Conservation (phyloP, 331 rosid species). For the Telfairia occidentalis region DNA sequence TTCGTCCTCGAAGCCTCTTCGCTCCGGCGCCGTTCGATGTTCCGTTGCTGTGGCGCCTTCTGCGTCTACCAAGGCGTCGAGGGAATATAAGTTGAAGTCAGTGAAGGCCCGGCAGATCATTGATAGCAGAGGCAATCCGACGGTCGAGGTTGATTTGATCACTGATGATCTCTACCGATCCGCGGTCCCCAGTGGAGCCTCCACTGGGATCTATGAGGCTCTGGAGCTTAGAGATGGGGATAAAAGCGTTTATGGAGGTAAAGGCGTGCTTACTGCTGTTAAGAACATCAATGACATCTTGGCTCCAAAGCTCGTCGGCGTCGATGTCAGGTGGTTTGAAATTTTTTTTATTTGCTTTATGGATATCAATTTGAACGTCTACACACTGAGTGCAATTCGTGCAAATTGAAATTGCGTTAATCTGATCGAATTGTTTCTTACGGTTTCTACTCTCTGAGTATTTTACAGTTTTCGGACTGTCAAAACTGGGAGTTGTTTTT, state of each 20-base stretch:
- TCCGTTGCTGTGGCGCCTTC: slow-evolving; percentile 41
- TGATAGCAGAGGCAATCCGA: slow-evolving; percentile 94
- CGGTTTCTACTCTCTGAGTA: neutral
- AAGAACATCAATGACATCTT: slow-evolving; percentile 62
- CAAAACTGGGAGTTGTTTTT: neutral
- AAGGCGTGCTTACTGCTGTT: slow-evolving; percentile 84
- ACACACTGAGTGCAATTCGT: neutral
- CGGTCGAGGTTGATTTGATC: slow-evolving; percentile 89
- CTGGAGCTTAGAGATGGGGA: slow-evolving; percentile 93
- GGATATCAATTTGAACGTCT: neutral
- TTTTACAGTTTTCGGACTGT: neutral
- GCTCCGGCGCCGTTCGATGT: slow-evolving; percentile 27
- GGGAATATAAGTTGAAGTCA: slow-evolving; percentile 47
- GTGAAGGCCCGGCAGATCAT: slow-evolving; percentile 90
- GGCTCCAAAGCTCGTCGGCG: slow-evolving; percentile 77
- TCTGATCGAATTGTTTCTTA: neutral
- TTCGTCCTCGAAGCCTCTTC: slow-evolving; percentile 4
- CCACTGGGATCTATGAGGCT: slow-evolving; percentile 96
- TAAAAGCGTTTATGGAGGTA: slow-evolving; percentile 78
- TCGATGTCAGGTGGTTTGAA: slow-evolving; percentile 60
- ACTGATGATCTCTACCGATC: slow-evolving; percentile 76
- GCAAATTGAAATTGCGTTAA: neutral
- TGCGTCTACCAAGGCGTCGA: slow-evolving; percentile 13
- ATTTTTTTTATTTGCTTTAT: neutral
- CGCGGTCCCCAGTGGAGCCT: slow-evolving; percentile 95